Base-by-base conservation (phyloP, 2,329 filamentous ascomycete genomes). In the Emericellopsis atlantica region DNA sequence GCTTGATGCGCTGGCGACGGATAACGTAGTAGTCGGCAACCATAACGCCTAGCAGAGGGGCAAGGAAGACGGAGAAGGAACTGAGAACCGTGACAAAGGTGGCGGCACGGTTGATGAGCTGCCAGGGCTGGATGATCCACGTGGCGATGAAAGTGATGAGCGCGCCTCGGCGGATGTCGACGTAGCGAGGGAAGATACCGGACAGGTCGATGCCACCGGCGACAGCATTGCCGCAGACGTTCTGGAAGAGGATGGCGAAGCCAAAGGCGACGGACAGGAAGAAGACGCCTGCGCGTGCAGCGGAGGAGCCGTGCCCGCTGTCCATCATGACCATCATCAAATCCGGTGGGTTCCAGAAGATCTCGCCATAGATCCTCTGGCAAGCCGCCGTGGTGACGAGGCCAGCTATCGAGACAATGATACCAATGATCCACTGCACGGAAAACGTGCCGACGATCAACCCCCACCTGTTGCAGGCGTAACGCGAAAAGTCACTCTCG, bases 1-100 rank as follows among this genome's bases (percentile, higher is more conserved):
- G 51, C 41, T 60, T 55, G 38, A 63, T 51, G 31, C 54, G 54
- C 43, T 56, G 53, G 3, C 52, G 50, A 6, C 61, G 58, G n/a
- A 57, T 34, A 16, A 54, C 15, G 35, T 48, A 57, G 45, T 54
- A 57, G 37, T 56, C 54, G 8, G 44, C 45, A 24, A 54, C 48
- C 52, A 57, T 56, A 40, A 57, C 46, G 7, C 55, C 54, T 0
- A 53, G 47, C 21, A 57, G 39, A 5, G 54, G 54, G 2, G 45
- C 53, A 35, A 57, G 43, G 40, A 57, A 56, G 7, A 56, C 53
- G 0, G 48, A 51, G 42, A 54, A 57, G 6, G 50, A 51, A 14
- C 49, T 49, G 8, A 53, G 45, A 2, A 55, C 53, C 1, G 47
- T 45, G 3, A 56, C 46, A 21, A 57, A 57, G 1, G 49, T 47